These are phyloP conservation scores for Cladosporium sphaerospermum DNA, from an alignment of 2,329 filamentous ascomycete genomes.

Conservation along the genomic window DNA sequence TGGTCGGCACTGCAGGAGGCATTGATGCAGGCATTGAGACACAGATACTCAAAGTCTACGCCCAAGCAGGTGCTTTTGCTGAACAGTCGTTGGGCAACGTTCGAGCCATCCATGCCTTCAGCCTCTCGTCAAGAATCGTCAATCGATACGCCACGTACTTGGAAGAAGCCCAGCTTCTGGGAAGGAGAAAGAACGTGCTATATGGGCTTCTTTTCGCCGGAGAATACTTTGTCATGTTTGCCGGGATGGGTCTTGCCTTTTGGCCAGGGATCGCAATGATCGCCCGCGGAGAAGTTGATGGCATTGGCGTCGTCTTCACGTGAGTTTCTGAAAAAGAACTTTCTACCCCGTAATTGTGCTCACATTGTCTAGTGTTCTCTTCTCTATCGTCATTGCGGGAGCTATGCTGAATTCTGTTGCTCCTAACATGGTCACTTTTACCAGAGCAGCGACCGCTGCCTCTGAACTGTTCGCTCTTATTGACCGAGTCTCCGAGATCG, in stretches of 20 bases:
- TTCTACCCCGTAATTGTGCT: neutral
- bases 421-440: slow-evolving; percentile 22
- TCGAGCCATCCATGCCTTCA: slow-evolving; percentile 47
- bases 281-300: slow-evolving; percentile 24
- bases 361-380: neutral
- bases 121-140: slow-evolving; percentile 37
- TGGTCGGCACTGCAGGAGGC: neutral
- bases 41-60: slow-evolving; percentile 29
- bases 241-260: slow-evolving; percentile 35
- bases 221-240: slow-evolving; percentile 38
- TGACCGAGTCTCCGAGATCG: slow-evolving; percentile 34
- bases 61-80: slow-evolving; percentile 40
- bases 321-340: neutral
- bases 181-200: slow-evolving; percentile 38
- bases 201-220: slow-evolving; percentile 39
- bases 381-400: neutral
- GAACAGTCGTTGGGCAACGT: slow-evolving; percentile 45
- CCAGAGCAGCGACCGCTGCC: slow-evolving; percentile 38
- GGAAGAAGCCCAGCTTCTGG: slow-evolving; percentile 36
- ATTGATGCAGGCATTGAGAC: neutral
- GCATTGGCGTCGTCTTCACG: slow-evolving; percentile 31
- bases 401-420: neutral
- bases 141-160: slow-evolving; percentile 39
- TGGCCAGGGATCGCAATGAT: slow-evolving; percentile 40
- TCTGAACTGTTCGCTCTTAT: slow-evolving; percentile 37